These are phyloP conservation scores for Geotrichum candidum DNA, from an alignment of 1,139 yeast species.

Conservation along the genomic window DNA sequence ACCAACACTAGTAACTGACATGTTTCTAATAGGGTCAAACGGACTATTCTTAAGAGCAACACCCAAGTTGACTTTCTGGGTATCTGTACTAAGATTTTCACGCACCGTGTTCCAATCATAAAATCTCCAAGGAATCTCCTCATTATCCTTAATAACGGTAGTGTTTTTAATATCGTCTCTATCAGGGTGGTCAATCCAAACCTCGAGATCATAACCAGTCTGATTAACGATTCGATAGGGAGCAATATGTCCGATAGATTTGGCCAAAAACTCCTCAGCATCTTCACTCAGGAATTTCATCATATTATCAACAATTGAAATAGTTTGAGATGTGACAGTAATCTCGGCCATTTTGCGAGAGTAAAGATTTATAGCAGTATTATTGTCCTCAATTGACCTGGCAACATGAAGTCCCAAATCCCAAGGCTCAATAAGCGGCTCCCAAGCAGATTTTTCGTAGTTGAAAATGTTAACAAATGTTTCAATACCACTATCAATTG, in stretches of 20 bases:
- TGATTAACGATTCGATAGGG: slow-evolving; percentile 80
- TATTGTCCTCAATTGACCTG: slow-evolving; percentile 39
- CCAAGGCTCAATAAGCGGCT: slow-evolving; percentile 88
- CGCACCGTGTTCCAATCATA: slow-evolving; percentile 89
- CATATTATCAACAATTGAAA: slow-evolving; percentile 32
- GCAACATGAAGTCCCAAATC: slow-evolving; percentile 70
- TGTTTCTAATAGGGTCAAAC: slow-evolving; percentile 47
- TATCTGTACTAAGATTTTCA: slow-evolving; percentile 68
- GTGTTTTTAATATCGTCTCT: slow-evolving; percentile 20
- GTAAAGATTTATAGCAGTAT: slow-evolving; percentile 55
- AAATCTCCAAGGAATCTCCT: slow-evolving; percentile 76
- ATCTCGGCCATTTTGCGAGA: slow-evolving; percentile 75
- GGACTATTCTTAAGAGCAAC: slow-evolving; percentile 52
- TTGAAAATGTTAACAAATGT: slow-evolving; percentile 77
- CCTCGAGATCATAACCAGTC: slow-evolving; percentile 71
- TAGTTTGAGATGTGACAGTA: slow-evolving; percentile 72
- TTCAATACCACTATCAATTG: slow-evolving; percentile 62
- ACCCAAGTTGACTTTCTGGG: slow-evolving; percentile 54
- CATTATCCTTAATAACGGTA: slow-evolving; percentile 44
- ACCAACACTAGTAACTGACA: slow-evolving; percentile 78
- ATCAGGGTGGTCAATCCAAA: slow-evolving; percentile 58
- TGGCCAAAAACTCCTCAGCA: slow-evolving; percentile 45
- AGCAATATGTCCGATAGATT: slow-evolving; percentile 56
- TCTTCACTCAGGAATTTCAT: slow-evolving; percentile 72
- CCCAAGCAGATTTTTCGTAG: slow-evolving; percentile 93